These are phyloP conservation scores for Aspergillus olivimuriae DNA, from an alignment of 495 filamentous ascomycete genomes.

Conservation along the genomic window DNA sequence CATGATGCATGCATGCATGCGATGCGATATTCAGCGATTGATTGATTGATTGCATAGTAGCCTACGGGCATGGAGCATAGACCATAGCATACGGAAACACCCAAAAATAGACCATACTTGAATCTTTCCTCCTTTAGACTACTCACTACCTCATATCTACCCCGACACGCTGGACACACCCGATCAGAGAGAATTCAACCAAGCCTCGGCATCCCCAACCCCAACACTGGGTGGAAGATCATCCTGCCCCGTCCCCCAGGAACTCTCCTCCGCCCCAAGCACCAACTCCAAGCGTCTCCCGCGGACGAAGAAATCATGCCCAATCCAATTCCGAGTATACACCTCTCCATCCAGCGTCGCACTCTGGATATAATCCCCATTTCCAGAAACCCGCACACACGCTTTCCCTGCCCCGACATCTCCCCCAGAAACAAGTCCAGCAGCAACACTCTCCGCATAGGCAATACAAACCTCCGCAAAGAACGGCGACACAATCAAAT, in stretches of 20 bases:
- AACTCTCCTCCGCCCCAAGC: conserved; percentile 57
- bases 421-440: conserved; percentile 42
- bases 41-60: no score
- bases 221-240: conserved; percentile 57
- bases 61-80: no score
- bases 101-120: no score
- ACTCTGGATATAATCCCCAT: conserved; percentile 65
- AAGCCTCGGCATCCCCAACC: not conserved
- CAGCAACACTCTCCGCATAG: conserved; percentile 45
- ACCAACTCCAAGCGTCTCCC: conserved; percentile 63
- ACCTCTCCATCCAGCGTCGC: conserved; percentile 57
- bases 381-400: no score
- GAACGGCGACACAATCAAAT: conserved; percentile 51
- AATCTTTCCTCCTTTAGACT: no score
- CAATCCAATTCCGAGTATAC: conserved; percentile 67
- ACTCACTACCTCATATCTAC: not conserved
- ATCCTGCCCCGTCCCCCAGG: conserved; percentile 56
- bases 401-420: not conserved
- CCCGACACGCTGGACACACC: no score
- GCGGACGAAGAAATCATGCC: conserved; percentile 68
- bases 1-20: not conserved
- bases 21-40: no score
- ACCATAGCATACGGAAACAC: no score
- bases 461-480: conserved; percentile 49
- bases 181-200: no score